A percentile compares a stretch with the other conserved stretches of the same genome.
Conservation (phyloP, 2,329 filamentous ascomycete genomes). For the Rhinocladiella similis region DNA sequence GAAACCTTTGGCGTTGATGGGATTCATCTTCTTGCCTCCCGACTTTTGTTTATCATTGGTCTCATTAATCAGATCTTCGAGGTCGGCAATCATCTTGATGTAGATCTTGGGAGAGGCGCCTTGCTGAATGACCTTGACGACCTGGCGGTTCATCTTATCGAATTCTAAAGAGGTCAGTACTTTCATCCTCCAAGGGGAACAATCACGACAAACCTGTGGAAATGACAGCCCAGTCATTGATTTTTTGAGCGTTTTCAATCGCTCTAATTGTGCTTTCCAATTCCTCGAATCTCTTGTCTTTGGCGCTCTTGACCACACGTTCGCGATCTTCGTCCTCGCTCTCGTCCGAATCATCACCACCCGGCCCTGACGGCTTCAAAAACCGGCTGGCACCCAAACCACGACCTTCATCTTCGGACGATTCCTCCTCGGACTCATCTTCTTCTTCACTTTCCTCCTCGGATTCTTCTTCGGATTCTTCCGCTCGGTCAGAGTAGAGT, state of each 20-base stretch:
- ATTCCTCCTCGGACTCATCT: conserved; percentile 56
- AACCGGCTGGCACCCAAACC: conserved; percentile 77
- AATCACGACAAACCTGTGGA: conserved; percentile 68
- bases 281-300: conserved; percentile 95
- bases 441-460: conserved; percentile 57
- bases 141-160: conserved; percentile 89
- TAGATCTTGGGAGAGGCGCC: conserved; percentile 85
- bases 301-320: conserved; percentile 91
- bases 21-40: conserved; percentile 97
- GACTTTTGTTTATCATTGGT: conserved; percentile 94
- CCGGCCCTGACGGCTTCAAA: conserved; percentile 60
- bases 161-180: conserved; percentile 63
- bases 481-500: conserved; percentile 76
- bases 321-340: conserved; percentile 82
- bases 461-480: conserved; percentile 55
- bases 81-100: conserved; percentile 86
- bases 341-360: conserved; percentile 73
- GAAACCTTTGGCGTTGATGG: conserved; percentile 86
- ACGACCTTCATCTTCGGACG: conserved; percentile 56
- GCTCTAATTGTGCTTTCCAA: conserved; percentile 83
- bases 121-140: conserved; percentile 73
- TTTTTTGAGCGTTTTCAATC: conserved; percentile 97
- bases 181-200: neutral
- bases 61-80: conserved; percentile 94
- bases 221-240: conserved; percentile 94